Percentiles rank a stretch among this genome's conserved stretches.
Evolutionary conservation across 2,329 filamentous ascomycete species (phyloP).

Genomic region (Fusarium sp.): DNA sequence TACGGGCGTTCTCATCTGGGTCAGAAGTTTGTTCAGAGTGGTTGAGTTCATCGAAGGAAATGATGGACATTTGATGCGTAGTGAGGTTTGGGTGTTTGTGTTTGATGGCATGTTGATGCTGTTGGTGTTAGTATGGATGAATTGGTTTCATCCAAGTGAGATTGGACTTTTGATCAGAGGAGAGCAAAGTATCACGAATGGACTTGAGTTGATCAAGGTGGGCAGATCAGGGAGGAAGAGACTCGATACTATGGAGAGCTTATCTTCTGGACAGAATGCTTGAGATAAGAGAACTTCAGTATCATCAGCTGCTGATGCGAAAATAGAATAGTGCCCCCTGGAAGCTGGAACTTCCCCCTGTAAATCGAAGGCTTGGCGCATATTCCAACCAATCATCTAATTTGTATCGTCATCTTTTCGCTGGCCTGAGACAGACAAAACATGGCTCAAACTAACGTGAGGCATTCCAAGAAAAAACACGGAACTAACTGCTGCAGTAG

Average conservation of each 20-base stretch:
- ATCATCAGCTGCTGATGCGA: neutral
- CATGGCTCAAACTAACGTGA: conserved; percentile 12
- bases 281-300: neutral
- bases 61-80: conserved; percentile 50
- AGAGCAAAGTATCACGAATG: conserved; percentile 39
- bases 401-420: conserved; percentile 17
- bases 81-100: conserved; percentile 54
- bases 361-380: neutral
- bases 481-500: neutral
- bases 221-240: conserved; percentile 12
- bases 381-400: conserved; percentile 4
- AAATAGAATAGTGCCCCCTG: neutral
- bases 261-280: conserved; percentile 19
- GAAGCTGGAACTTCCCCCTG: conserved; percentile 7
- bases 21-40: conserved; percentile 57
- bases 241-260: conserved; percentile 29
- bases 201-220: conserved; percentile 39
- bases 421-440: conserved; percentile 22
- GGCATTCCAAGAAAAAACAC: neutral
- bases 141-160: conserved; percentile 49
- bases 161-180: conserved; percentile 46
- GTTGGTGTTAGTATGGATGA: conserved; percentile 46
- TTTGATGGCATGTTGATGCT: conserved; percentile 56
- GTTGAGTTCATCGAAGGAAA: conserved; percentile 57
- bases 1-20: conserved; percentile 52